A percentile compares a stretch with the other conserved stretches of the same genome.
These are phyloP conservation scores for Cruciata laevipes DNA, from an alignment of 257 asterid genomes.

Conservation along the genomic window DNA sequence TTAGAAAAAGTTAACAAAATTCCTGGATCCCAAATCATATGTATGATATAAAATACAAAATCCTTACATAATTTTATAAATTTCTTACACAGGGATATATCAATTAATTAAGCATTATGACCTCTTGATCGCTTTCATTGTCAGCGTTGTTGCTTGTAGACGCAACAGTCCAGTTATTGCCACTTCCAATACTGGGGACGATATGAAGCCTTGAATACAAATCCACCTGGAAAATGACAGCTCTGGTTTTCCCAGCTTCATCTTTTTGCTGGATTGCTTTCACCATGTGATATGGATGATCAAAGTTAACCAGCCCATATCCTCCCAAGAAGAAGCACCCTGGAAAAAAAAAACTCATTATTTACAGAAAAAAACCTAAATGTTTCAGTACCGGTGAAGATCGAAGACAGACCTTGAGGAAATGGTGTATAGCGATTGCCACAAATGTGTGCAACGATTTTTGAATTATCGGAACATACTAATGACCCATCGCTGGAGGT, in stretches of 20 bases:
- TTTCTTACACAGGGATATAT: no score
- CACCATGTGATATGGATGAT: constrained; percentile 52
- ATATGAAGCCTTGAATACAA: constrained; percentile 39
- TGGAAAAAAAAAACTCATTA: neutral
- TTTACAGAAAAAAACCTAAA: neutral
- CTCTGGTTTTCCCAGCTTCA: constrained; percentile 31
- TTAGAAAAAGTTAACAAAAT: neutral
- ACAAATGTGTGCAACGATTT: constrained; percentile 42
- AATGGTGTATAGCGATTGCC: constrained; percentile 52
- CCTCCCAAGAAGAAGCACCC: constrained; percentile 56
- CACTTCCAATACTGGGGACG: constrained; percentile 62
- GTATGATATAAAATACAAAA: no score
- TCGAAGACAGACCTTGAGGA: constrained; percentile 54
- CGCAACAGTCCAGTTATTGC: constrained; percentile 49
- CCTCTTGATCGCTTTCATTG: neutral
- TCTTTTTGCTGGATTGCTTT: constrained; percentile 40
- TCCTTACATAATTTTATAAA: neutral
- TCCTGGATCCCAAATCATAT: no score
- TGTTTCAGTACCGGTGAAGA: neutral
- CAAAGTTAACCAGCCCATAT: constrained; percentile 42
- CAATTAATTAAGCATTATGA: neutral
- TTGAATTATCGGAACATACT: constrained; percentile 57
- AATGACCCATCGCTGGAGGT: constrained; percentile 53
- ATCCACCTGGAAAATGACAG: constrained; percentile 53
- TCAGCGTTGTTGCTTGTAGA: constrained; percentile 2